phyloP scores from a whole-genome alignment of 345 rosid species.

The Raphanus sativus region DNA sequence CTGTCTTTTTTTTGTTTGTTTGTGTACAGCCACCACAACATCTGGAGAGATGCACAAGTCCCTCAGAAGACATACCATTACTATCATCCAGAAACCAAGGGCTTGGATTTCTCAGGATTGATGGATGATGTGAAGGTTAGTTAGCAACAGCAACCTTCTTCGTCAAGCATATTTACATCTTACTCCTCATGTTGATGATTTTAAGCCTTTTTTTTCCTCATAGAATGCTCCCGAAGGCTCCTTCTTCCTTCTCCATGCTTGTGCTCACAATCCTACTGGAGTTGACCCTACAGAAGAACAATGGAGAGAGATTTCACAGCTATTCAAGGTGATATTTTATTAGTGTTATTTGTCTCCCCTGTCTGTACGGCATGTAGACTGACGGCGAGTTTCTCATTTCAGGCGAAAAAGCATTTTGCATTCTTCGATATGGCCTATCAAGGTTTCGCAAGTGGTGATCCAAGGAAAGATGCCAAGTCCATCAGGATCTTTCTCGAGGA shows the following conservation, averaged over 20 bases:
- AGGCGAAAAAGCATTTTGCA: slow-evolving; percentile 83
- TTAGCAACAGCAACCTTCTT: background rate
- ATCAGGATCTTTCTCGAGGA: slow-evolving; percentile 92
- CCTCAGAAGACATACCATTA: slow-evolving; percentile 80
- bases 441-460: slow-evolving; percentile 98
- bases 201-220: slow-evolving; percentile 6
- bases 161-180: background rate
- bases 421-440: slow-evolving; percentile 99
- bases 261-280: slow-evolving; percentile 96
- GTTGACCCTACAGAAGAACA: slow-evolving; percentile 95
- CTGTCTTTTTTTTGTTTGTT: slow-evolving; percentile 18
- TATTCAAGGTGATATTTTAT: slow-evolving; percentile 76
- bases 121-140: slow-evolving; percentile 88
- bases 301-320: slow-evolving; percentile 91
- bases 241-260: slow-evolving; percentile 88
- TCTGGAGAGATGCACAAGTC: slow-evolving; percentile 95
- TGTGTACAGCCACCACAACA: slow-evolving; percentile 86
- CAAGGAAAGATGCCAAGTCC: slow-evolving; percentile 89
- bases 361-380: no score
- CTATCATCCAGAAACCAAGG: slow-evolving; percentile 84
- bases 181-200: background rate
- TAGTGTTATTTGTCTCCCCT: no score
- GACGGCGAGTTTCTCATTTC: slow-evolving; percentile 24
- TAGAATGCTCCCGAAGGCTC: slow-evolving; percentile 95
- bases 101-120: slow-evolving; percentile 77